A percentile compares a stretch with the other conserved stretches of the same genome.
These are phyloP conservation scores for Penicillium olsonii DNA, from an alignment of 2,329 filamentous ascomycete species.

Conservation along the genomic window DNA sequence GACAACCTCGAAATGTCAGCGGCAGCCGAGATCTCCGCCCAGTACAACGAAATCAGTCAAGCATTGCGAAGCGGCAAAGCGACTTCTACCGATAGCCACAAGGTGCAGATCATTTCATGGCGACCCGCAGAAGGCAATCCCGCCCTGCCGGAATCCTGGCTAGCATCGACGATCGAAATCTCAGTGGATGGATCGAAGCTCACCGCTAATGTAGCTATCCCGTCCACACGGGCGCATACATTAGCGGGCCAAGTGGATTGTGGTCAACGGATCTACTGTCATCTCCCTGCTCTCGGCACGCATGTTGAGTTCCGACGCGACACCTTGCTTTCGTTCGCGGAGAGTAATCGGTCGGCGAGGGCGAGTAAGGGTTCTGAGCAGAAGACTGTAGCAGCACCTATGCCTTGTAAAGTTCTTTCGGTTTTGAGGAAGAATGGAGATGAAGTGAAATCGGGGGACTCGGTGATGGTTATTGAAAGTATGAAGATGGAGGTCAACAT, in stretches of 20 bases:
- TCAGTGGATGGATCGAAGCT: slow-evolving; percentile 25
- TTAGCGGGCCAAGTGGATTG: slow-evolving; percentile 10
- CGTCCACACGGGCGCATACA: slow-evolving; percentile 5
- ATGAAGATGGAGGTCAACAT: slow-evolving; percentile 49
- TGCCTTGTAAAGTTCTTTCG: slow-evolving; percentile 41
- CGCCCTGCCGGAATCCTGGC: slow-evolving; percentile 9
- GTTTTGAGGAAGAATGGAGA: slow-evolving; percentile 35
- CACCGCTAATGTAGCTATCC: slow-evolving; percentile 20
- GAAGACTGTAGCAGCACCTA: slow-evolving; percentile 29
- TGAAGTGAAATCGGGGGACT: slow-evolving; percentile 32
- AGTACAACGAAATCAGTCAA: slow-evolving; percentile 26
- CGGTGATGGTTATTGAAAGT: slow-evolving; percentile 42
- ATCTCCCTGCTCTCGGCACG: slow-evolving; percentile 33
- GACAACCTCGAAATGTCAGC: slow-evolving; percentile 7
- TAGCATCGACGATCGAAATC: slow-evolving; percentile 17
- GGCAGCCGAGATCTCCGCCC: slow-evolving; percentile 19
- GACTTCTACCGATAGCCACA: not conserved
- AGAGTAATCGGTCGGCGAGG: slow-evolving; percentile 22
- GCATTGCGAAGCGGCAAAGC: slow-evolving; percentile 9
- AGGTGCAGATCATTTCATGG: slow-evolving; percentile 17
- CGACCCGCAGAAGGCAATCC: slow-evolving; percentile 9
- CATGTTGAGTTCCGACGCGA: slow-evolving; percentile 28
- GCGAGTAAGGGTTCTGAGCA: slow-evolving; percentile 11
- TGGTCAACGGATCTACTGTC: slow-evolving; percentile 26
- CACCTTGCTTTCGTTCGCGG: slow-evolving; percentile 31